Base-by-base conservation (phyloP, 345 rosid genomes). In the Eucalyptus pauciflora region DNA sequence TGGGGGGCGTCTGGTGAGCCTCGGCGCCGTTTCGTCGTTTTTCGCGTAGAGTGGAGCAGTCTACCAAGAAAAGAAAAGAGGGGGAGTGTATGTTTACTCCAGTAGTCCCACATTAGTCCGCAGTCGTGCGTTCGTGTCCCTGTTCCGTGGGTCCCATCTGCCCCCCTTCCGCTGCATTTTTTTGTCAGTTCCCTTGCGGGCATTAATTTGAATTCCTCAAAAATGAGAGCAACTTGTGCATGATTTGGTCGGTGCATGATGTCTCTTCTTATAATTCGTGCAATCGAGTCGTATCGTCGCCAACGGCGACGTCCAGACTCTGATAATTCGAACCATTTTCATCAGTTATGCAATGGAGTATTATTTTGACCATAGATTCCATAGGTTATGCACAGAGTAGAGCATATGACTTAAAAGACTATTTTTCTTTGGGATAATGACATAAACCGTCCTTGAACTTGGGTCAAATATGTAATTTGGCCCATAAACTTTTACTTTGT, bases 21-120 rank as follows among this genome's bases (percentile, higher is more conserved):
- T 88, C 93, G 92, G 91, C 93, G 91, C 91, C 93, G 94, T 87
- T 93, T 89, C 88, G 83, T 76, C 83, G 46, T 76, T 76, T 41
- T 10, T 41, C 14, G 1, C 29, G 24, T 20, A 10, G 46, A 76
- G 48, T 37, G 48, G 8, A 41, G 83, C 83, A 41, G 83, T 76
- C 48, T 41, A 20, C 83, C 5, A 10, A 20, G 25, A 3, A 18
- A 17, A 64, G 15, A 64, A 14, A 14, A n/a, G 5, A 64, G 37
- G 7, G 22, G 7, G 83, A 76, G 83, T 76, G 27, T 6, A 5
- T 20, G 83, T 76, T 76, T 22, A 37, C 83, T 37, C 83, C 83
- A 20, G 83, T 20, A 41, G 83, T 41, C 83, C 83, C 27, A 20
- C 83, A 5, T 71, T 18, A 10, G 48, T 76, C 83, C 83, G 12